Evolutionary conservation across 1,139 yeast species (phyloP).

Genomic region (Tardiomyces digboiensis): DNA sequence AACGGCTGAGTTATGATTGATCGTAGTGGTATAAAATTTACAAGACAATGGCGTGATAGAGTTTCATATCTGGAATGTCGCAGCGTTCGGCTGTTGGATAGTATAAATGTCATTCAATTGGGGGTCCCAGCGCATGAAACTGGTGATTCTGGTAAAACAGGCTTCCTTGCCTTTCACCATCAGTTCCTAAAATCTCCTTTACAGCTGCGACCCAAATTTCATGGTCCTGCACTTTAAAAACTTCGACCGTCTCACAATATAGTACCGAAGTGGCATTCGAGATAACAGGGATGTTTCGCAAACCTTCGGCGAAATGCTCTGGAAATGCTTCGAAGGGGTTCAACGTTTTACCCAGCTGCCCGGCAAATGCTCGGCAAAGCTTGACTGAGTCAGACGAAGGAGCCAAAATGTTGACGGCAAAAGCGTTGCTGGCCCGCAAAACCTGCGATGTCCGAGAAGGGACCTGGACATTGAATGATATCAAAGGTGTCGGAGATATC

Average conservation of each 20-base stretch:
- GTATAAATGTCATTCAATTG: too few relatives aligned
- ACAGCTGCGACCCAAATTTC: conserved; percentile 74
- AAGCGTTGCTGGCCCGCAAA: conserved; percentile 42
- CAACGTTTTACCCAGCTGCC: conserved; percentile 23
- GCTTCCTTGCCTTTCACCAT: background rate
- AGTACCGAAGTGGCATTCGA: conserved; percentile 51
- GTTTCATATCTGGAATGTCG: too few relatives aligned
- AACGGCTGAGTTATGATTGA: too few relatives aligned
- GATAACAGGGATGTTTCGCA: conserved; percentile 45
- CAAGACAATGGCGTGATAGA: too few relatives aligned
- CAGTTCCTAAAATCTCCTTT: conserved; percentile 15
- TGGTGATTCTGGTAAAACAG: conserved; percentile 3
- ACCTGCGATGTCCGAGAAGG: conserved; percentile 69
- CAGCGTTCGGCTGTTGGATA: too few relatives aligned
- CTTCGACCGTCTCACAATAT: conserved; percentile 48
- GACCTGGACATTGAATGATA: conserved; percentile 71
- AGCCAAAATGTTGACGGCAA: conserved; percentile 66
- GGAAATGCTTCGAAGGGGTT: conserved; percentile 26
- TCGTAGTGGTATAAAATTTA: too few relatives aligned
- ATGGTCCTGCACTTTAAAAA: conserved; percentile 61
- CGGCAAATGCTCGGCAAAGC: conserved; percentile 23
- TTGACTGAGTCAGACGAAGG: conserved; percentile 45
- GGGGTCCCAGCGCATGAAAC: conserved; percentile 1
- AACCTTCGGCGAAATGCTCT: conserved; percentile 11
- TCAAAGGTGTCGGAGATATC: conserved; percentile 57